A percentile compares a stretch with the other conserved stretches of the same genome.
phyloP scores from a whole-genome alignment of 2,329 filamentous ascomycete species.

The Westerdykella aurantiaca region DNA sequence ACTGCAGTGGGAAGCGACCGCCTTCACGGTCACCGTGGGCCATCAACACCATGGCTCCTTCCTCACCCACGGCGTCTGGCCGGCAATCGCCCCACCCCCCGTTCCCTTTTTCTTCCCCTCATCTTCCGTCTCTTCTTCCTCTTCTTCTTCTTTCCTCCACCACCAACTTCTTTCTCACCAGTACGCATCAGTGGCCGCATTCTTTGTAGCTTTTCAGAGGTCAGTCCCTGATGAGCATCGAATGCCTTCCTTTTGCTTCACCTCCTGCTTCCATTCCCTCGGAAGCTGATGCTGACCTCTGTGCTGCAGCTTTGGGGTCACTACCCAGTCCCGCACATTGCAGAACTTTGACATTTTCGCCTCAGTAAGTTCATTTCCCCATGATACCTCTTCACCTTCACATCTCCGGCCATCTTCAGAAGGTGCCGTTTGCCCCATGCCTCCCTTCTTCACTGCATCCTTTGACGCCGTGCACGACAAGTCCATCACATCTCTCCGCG shows the following conservation, averaged over 20 bases:
- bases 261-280: too few species aligned
- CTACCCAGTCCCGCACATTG: slow-evolving; percentile 36
- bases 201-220: slow-evolving; percentile 42
- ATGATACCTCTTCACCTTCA: slow-evolving; percentile 6
- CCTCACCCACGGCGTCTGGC: slow-evolving; percentile 18
- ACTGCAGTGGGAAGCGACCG: slow-evolving; percentile 11
- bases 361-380: slow-evolving; percentile 23
- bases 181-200: slow-evolving; percentile 41
- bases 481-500: not conserved
- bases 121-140: slow-evolving; percentile 16
- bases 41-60: slow-evolving; percentile 22
- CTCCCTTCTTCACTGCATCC: not conserved
- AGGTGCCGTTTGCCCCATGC: not conserved
- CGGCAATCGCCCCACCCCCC: slow-evolving; percentile 15
- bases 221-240: slow-evolving; percentile 14
- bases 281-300: slow-evolving; percentile 11
- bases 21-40: not conserved
- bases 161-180: slow-evolving; percentile 36
- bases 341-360: slow-evolving; percentile 39
- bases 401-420: not conserved
- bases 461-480: not conserved
- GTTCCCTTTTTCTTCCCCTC: slow-evolving; percentile 12
- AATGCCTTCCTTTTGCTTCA: not conserved
- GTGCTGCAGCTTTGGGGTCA: slow-evolving; percentile 36
- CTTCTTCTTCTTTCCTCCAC: slow-evolving; percentile 24